Evolutionary conservation across 495 filamentous ascomycete species (phyloP), one percentile per base, ranked within the genome.

Genomic region (Viridothelium virens): DNA sequence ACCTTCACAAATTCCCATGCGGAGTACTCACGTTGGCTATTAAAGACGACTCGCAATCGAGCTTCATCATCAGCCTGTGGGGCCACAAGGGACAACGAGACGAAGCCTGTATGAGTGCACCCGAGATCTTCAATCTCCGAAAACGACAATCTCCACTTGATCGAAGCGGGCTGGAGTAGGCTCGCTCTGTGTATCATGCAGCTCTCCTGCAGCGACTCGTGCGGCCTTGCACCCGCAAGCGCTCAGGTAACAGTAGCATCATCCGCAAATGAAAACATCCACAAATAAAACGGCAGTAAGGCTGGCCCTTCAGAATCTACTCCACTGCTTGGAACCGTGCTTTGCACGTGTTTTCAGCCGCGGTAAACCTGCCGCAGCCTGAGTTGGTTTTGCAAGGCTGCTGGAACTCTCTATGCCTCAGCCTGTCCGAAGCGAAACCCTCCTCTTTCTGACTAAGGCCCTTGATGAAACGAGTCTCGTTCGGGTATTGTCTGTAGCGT

Each of bases 131-230:
- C 53, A 36, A 18, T 18, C 14, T 34, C 31, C 53, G 18, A 59
- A 59, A 59, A 59, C 53, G 18, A 2, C 53, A 59, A 59, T 59
- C 53, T 59, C 53, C 53, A 59, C 53, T 59, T 59, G 6, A 6
- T 36, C 31, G 14, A 34, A 59, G 53, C 53, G 7, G 31, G 31
- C 53, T 59, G 53, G 33, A 59, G 53, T 18, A 59, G 53, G 53
- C 33, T 36, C 31, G 31, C 36, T 33, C 31, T 59, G 5, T 59
- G 53, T 59, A 14, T 59, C 53, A 59, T 59, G 53, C 53, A 34
- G 53, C 25, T 6, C 33, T 18, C 53, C 10, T 59, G 53, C 53
- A 33, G 53, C 53, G 25, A 59, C 31, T 59, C 53, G 53, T 59
- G 53, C 53, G 53, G 53, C 53, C 18, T 4, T 59, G 53, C 6